A percentile compares a stretch with the other conserved stretches of the same genome.
These are phyloP conservation scores for Mucor mucedo DNA, from an alignment of 371 early-diverging fungal genomes.

Conservation along the genomic window DNA sequence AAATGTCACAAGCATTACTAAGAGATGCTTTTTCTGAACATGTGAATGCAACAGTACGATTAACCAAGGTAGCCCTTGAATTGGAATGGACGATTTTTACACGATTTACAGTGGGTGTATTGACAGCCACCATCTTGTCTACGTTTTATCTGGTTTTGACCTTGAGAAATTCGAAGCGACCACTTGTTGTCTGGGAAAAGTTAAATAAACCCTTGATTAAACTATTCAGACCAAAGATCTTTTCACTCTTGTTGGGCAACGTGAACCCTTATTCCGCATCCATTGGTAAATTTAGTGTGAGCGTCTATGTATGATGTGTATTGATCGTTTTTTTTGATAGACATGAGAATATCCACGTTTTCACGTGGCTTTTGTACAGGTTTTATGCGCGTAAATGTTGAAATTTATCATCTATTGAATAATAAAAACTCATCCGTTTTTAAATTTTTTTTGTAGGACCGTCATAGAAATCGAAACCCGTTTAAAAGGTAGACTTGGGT, in stretches of 20 bases:
- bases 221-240: slow-evolving; percentile 46
- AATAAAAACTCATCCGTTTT: background rate
- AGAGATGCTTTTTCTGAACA: slow-evolving; percentile 43
- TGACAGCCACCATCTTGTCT: slow-evolving; percentile 38
- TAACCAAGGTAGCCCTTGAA: slow-evolving; percentile 44
- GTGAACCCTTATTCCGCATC: slow-evolving; percentile 49
- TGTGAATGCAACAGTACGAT: slow-evolving; percentile 36
- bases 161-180: slow-evolving; percentile 42
- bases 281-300: slow-evolving; percentile 33
- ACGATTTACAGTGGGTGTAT: slow-evolving; percentile 47
- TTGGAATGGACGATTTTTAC: slow-evolving; percentile 58
- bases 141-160: slow-evolving; percentile 47
- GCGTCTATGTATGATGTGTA: background rate
- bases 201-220: slow-evolving; percentile 52
- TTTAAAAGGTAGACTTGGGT: slow-evolving; percentile 23
- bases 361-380: slow-evolving; percentile 56
- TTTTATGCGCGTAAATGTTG: slow-evolving; percentile 52
- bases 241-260: slow-evolving; percentile 39
- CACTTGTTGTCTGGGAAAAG: slow-evolving; percentile 52
- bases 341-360: slow-evolving; percentile 52
- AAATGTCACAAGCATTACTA: slow-evolving; percentile 15
- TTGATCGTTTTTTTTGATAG: slow-evolving; percentile 13
- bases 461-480: slow-evolving; percentile 35
- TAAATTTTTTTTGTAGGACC: slow-evolving; percentile 25
- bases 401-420: background rate